Evolutionary conservation across 2,329 filamentous ascomycete species (phyloP), one percentile per base, ranked within the genome.

Genomic region (Aspergillus ibericus): DNA sequence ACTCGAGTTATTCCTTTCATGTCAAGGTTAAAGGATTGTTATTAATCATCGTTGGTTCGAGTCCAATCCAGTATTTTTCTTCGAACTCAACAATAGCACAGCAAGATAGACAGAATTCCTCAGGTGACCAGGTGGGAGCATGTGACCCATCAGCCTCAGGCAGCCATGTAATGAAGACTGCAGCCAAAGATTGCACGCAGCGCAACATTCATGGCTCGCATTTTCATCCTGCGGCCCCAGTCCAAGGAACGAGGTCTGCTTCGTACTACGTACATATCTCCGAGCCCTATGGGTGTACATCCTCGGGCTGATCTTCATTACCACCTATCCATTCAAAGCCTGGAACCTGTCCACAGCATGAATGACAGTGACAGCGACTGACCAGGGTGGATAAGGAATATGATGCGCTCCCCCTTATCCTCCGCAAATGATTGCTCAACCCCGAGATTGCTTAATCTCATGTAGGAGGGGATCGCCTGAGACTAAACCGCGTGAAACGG

Each of bases 361-460:
- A 15, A 46, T 27, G 25, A 29, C 16, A 44, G 2, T 20, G 8
- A 13, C 44, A 47, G 25, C 25, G 9, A 42, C n/a, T 22, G 16
- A 40, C 16, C 38, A 16, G 16, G 20, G 38, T 42, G 38, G 38
- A 42, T 22, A 42, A 20, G 20, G 27, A 9, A 29, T 9, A n/a
- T 40, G 44, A 15, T 29, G 25, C 16, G 15, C 8, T 18, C 22
- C 44, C 27, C 44, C 25, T 48, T 27, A 48, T 48, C 25, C 44
- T 48, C 44, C 51, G 51, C 51, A 44, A 29, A 34, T 25, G 29
- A 42, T 53, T 13, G 25, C 51, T n/a, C 22, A 42, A 53, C 51
- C 51, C 51, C 38, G 51, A 53, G 38, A 53, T 53, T 53, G 36
- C 51, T 42, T 44, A 53, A 53, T 53, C 51, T 44, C 36, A 29